Conservation (phyloP, 106 monocot genomes). For the Xerophyta viscosa region DNA sequence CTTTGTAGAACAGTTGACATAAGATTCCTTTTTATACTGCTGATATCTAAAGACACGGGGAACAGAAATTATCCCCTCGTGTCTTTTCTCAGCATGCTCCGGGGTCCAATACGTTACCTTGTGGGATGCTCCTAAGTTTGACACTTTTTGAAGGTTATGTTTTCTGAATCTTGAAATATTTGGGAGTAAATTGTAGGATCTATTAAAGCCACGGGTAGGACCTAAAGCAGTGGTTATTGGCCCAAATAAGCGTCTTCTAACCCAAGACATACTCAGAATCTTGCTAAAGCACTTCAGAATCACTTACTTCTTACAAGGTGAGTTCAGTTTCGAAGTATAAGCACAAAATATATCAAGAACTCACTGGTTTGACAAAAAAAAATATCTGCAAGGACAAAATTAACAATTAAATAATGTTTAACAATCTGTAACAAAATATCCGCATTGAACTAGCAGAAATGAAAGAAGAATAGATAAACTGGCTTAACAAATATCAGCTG, state of each 20-base stretch:
- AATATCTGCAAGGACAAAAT: no score
- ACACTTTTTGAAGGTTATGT: conserved; percentile 8
- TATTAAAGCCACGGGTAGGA: conserved; percentile 7
- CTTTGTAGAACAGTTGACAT: conserved; percentile 2
- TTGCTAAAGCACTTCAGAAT: conserved; percentile 7
- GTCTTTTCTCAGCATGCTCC: conserved; percentile 4
- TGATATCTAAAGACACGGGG: conserved; percentile 4
- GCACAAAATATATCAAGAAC: neutral
- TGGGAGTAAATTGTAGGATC: conserved; percentile 5
- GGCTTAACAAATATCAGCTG: no score
- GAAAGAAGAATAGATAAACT: no score
- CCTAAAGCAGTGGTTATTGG: conserved; percentile 6
- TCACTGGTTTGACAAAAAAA: no score
- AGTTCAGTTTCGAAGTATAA: neutral
- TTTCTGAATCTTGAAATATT: conserved; percentile 7
- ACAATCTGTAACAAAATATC: no score
- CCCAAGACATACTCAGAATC: conserved; percentile 21
- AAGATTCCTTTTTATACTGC: conserved; percentile 5
- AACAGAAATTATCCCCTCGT: conserved; percentile 6
- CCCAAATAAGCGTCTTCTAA: conserved; percentile 9
- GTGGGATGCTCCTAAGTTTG: conserved; percentile 3
- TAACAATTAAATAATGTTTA: no score
- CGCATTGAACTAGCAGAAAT: no score
- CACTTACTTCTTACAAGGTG: conserved; percentile 14
- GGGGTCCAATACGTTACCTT: conserved; percentile 1